Base-by-base conservation (phyloP, 345 rosid genomes). In the Corchorus capsularis region DNA sequence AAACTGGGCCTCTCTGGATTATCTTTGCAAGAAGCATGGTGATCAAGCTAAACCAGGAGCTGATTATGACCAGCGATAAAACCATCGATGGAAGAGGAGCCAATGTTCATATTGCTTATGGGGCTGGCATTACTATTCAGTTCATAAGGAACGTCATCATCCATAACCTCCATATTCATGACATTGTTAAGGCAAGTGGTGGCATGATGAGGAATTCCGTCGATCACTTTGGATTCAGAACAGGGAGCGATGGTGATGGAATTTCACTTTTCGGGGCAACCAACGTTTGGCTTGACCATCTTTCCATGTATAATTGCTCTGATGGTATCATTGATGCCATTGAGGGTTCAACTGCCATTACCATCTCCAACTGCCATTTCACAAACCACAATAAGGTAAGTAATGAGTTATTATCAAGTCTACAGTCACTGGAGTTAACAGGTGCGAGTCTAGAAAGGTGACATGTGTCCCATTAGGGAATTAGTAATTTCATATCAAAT, bases 41-140 rank as follows among this genome's bases (percentile, higher is more conserved):
- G 49, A 94, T 94, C 77, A 85, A 53, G 56, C 85, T 94, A 0
- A 77, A 70, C 63, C 89, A 91, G 73, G 95, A 93, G 87, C 91
- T 94, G 11, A 77, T 93, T 72, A 43, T 94, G 72, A 77, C 79
- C 0, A 78, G 91, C 72, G 41, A 91, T 85, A 93, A 91, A 78
- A 94, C 97, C n/a, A 91, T 94, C 61, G 98, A 93, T 39, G 97
- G 75, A 0, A 85, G 97, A 16, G 97, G 97, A 70, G 87, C 83
- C 55, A 76, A 84, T 10, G 88, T 93, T 35, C 94, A 85, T 35
- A 73, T 93, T 3, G 86, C 89, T 0, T 76, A 81, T 13, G 98
- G 97, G 6, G 90, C 94, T 43, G 94, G 97, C 4, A 70, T 93
- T 60, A 89, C 92, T 0, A 32, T 91, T 63, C 97, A 89, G 57